A percentile compares a stretch with the other conserved stretches of the same genome.
phyloP scores from a whole-genome alignment of 192 early-diverging fungal genomes.

The Allomyces macrogynus region DNA sequence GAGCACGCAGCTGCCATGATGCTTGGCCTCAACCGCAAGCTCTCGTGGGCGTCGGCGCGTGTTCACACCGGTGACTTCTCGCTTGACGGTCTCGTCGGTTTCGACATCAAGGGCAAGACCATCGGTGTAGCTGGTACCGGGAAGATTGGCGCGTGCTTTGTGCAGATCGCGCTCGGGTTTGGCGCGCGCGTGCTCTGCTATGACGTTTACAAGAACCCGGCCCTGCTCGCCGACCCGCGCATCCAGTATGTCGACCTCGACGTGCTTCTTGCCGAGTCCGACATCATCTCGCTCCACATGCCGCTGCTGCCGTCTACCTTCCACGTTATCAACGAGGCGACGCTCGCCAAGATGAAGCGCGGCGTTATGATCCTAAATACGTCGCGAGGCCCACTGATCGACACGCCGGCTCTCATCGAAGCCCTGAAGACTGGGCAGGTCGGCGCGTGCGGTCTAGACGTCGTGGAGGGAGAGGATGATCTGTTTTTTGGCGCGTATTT shows the following conservation, averaged over 20 bases:
- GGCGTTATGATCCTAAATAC: constrained; percentile 28
- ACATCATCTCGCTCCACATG: constrained; percentile 22
- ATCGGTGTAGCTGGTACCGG: constrained; percentile 21
- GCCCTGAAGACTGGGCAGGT: constrained; percentile 21
- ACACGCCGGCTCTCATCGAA: constrained; percentile 17
- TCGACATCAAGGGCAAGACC: constrained; percentile 27
- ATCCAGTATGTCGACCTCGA: constrained; percentile 17
- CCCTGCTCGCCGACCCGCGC: constrained; percentile 1
- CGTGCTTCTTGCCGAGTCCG: constrained; percentile 12
- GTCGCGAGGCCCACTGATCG: constrained; percentile 16
- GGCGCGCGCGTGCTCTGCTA: constrained; percentile 22
- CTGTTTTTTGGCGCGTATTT: no score
- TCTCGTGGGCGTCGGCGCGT: constrained; percentile 11
- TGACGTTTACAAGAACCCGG: constrained; percentile 15
- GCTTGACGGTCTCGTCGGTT: constrained; percentile 20
- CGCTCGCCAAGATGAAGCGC: constrained; percentile 19
- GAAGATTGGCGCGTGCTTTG: constrained; percentile 23
- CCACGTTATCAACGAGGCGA: constrained; percentile 18
- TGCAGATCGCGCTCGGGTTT: constrained; percentile 24
- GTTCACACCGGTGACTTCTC: constrained; percentile 17
- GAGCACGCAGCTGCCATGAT: constrained; percentile 21
- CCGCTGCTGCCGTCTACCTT: constrained; percentile 19
- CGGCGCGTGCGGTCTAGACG: constrained; percentile 22
- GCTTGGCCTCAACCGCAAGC: constrained; percentile 20
- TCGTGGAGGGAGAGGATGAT: constrained; percentile 16